Evolutionary conservation across 805 yeast species (phyloP).

Genomic region (Hanseniaspora meyeri): DNA sequence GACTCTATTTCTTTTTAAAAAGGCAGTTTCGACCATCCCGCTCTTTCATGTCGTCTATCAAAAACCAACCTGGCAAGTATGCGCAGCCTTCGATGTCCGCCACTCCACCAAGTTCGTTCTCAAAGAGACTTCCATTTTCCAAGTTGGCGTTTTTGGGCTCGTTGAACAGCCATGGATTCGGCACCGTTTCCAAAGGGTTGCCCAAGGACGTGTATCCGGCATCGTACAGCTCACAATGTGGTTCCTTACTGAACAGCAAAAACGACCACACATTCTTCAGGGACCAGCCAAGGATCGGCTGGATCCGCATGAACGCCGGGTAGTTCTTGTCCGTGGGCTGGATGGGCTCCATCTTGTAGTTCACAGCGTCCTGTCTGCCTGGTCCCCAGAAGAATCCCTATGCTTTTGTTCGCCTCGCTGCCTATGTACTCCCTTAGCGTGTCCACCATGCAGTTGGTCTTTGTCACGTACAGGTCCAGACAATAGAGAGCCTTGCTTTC

Average conservation of each 20-base stretch:
- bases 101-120: constrained; percentile 1
- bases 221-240: constrained; percentile 69
- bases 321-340: constrained; percentile 80
- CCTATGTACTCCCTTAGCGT: background rate
- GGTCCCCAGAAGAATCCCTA: constrained; percentile 76
- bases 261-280: constrained; percentile 80
- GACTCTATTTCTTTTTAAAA: background rate
- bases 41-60: constrained; percentile 24
- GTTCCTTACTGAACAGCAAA: constrained; percentile 42
- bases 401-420: constrained; percentile 27
- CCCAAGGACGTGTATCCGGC: constrained; percentile 85
- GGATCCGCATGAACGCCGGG: constrained; percentile 77
- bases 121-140: constrained; percentile 15
- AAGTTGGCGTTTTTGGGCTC: constrained; percentile 14
- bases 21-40: constrained; percentile 24
- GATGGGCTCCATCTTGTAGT: constrained; percentile 33
- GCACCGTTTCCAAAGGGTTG: constrained; percentile 54
- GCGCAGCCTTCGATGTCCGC: background rate
- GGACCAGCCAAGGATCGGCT: constrained; percentile 83
- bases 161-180: constrained; percentile 48
- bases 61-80: constrained; percentile 28
- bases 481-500: constrained; percentile 43
- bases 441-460: background rate
- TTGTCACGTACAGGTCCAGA: constrained; percentile 33
- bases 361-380: constrained; percentile 81